Base-by-base conservation (phyloP, 2,329 filamentous ascomycete species). In the Corynespora cassiicola region DNA sequence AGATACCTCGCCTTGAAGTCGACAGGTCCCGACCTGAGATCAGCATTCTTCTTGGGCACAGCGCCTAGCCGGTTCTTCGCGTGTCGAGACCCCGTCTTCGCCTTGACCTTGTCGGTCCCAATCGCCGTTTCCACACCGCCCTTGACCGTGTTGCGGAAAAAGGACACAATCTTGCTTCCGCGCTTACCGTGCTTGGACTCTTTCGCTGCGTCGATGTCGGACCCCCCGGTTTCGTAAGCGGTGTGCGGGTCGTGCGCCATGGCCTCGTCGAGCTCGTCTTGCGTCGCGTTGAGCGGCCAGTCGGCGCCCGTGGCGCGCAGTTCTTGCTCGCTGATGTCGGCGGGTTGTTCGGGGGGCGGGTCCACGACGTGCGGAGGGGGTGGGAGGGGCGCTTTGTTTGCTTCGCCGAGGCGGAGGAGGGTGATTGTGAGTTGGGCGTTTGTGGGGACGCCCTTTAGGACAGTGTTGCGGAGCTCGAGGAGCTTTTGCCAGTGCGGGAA, bases 361-460 rank as follows among this genome's bases (percentile, higher is more conserved):
- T 63, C 46, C 3, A 55, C 45, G 15, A 74, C 68, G 11, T 62
- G 65, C 11, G 80, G 79, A 15, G 80, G 79, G 8, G 80, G 74
- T 19, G 88, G 88, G 0, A 95, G 68, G 0, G 90, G 90, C 0
- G 87, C 85, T 50, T 87, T 87, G 68, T 91, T 91, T 8, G 81
- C 81, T 68, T 95, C 90, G 25, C 88, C 89, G 19, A 92, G 83
- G 5, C 90, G 86, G 8, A 95, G 80, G 2, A 95, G 76, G 0
- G 89, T 95, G 18, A 95, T 73, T 0, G 88, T 84, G 12, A 95
- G 79, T 59, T 95, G 90, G 3, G 88, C 88, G 60, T 95, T 94
- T 2, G 89, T 95, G 1, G 90, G 90, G 0, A 94, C 84, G 2
- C 88, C 88, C 59, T 87, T 88, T 33, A 95, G 80, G 1, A 94